Evolutionary conservation across 2,329 filamentous ascomycete genomes (phyloP).

Genomic region (Trichoderma sp.): DNA sequence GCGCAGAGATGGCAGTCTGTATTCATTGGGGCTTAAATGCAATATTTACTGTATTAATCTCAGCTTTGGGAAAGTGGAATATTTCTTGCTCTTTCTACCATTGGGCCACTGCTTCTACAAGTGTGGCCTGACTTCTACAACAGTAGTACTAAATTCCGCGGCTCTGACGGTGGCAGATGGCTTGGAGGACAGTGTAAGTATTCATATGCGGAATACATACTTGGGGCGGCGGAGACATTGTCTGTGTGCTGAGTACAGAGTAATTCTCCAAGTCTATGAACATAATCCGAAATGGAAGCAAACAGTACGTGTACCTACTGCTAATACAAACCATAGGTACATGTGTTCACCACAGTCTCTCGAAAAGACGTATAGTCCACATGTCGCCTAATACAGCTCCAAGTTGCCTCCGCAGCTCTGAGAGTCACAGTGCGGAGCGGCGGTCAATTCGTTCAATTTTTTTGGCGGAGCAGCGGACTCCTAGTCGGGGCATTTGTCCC

Average conservation of each 20-base stretch:
- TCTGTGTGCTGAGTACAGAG: too few species aligned
- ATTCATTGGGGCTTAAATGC: neutral
- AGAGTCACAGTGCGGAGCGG: neutral
- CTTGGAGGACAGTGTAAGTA: neutral
- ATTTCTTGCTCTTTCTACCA: neutral
- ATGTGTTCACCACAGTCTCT: neutral
- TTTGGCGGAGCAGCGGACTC: conserved; percentile 9
- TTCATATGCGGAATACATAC: neutral
- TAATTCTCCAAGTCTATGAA: too few species aligned
- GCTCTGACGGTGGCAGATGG: neutral
- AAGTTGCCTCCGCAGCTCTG: neutral
- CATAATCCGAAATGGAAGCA: neutral
- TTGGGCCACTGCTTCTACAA: neutral
- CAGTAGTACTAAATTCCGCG: neutral
- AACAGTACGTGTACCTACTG: neutral
- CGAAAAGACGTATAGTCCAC: neutral
- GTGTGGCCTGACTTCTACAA: neutral
- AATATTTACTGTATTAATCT: neutral
- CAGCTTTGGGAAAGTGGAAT: too few species aligned
- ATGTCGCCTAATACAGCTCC: neutral
- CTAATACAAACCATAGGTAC: neutral
- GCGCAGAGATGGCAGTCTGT: neutral
- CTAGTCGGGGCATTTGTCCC: neutral
- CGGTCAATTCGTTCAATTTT: too few species aligned
- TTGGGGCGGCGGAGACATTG: neutral